Evolutionary conservation across 2,329 filamentous ascomycete species (phyloP).

Genomic region (Sarocladium kiliense): DNA sequence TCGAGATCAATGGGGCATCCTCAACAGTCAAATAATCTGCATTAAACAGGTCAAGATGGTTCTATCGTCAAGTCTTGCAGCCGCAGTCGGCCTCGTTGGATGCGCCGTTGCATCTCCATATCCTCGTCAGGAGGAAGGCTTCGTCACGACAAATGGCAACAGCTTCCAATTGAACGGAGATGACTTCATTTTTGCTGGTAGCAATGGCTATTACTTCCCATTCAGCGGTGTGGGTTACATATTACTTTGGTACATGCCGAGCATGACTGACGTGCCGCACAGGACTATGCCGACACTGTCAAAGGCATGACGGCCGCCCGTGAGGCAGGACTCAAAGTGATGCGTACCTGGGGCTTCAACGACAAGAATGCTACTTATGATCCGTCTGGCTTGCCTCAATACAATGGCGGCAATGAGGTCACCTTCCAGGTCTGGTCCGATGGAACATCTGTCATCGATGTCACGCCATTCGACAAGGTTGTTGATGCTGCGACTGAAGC

Average conservation of each 20-base stretch:
- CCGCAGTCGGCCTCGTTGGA: background rate
- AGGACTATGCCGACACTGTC: slow-evolving; percentile 36
- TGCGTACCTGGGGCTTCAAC: slow-evolving; percentile 55
- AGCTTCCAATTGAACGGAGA: slow-evolving; percentile 50
- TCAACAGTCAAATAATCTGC: no score
- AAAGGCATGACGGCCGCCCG: slow-evolving; percentile 39
- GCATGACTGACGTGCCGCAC: slow-evolving; percentile 17
- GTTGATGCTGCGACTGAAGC: slow-evolving; percentile 42
- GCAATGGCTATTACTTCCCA: slow-evolving; percentile 52
- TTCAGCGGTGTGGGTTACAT: slow-evolving; percentile 41
- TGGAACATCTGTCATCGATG: slow-evolving; percentile 35
- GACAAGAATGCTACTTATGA: slow-evolving; percentile 47
- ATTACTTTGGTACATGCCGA: slow-evolving; percentile 3
- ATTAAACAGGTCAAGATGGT: no score
- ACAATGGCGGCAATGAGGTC: slow-evolving; percentile 40
- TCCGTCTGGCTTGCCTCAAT: slow-evolving; percentile 41
- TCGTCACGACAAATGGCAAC: slow-evolving; percentile 43
- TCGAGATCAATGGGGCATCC: no score
- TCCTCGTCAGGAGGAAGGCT: slow-evolving; percentile 26
- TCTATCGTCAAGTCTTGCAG: background rate
- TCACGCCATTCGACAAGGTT: slow-evolving; percentile 44
- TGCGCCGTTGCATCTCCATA: background rate
- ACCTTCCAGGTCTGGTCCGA: slow-evolving; percentile 43
- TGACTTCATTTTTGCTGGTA: slow-evolving; percentile 52
- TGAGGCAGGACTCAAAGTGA: slow-evolving; percentile 44